Conservation (phyloP, 2,329 filamentous ascomycete genomes). For the Fusarium incarnatum region DNA sequence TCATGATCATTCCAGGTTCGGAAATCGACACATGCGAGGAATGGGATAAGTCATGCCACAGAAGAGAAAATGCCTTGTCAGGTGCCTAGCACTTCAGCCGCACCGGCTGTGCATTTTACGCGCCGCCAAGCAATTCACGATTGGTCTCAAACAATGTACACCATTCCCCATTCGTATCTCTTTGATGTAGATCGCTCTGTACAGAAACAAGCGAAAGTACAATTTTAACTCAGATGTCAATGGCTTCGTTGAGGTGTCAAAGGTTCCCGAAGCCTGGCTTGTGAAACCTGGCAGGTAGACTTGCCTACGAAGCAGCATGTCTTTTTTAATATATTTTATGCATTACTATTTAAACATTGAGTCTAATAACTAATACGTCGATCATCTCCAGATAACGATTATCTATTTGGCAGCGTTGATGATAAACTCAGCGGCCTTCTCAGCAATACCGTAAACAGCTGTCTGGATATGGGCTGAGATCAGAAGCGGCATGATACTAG, state of each 20-base stretch:
- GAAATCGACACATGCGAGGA: neutral
- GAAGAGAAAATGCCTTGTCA: neutral
- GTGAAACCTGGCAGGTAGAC: neutral
- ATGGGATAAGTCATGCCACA: neutral
- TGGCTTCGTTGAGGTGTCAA: neutral
- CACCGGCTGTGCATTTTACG: neutral
- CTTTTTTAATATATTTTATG: neutral
- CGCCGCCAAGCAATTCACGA: neutral
- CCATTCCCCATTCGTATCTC: neutral
- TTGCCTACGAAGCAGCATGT: neutral
- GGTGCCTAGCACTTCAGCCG: neutral
- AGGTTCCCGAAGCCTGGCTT: neutral
- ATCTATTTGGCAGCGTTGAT: constrained; percentile 25
- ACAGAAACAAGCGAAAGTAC: neutral
- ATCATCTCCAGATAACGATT: neutral
- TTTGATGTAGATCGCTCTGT: neutral
- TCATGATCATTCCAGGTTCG: neutral
- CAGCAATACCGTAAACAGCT: constrained; percentile 64
- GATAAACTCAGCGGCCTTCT: constrained; percentile 55
- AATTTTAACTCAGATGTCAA: fast-evolving
- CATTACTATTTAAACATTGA: neutral
- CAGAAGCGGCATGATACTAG: constrained; percentile 62
- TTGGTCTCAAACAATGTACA: neutral
- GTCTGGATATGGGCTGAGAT: constrained; percentile 62
- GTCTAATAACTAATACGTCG: neutral